Conservation (phyloP, 2,329 filamentous ascomycete species). For the Trichoderma semiorbis region DNA sequence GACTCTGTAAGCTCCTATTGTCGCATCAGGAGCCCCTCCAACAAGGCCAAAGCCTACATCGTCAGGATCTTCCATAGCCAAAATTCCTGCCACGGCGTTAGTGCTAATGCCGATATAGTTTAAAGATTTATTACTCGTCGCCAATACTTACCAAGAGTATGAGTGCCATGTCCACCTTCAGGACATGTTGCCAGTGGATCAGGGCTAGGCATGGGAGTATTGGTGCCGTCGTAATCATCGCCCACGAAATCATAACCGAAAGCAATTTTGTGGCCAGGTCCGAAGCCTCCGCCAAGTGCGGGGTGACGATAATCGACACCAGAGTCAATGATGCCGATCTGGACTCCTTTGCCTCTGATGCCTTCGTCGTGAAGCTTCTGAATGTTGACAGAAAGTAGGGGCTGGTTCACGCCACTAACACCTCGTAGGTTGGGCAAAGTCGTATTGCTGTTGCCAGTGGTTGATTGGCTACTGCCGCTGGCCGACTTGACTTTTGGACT, state of each 20-base stretch:
- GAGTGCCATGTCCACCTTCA: constrained; percentile 24
- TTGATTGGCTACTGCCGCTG: background rate
- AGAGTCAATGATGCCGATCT: constrained; percentile 19
- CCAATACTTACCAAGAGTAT: constrained; percentile 10
- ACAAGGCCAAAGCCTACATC: constrained; percentile 42
- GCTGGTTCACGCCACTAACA: background rate
- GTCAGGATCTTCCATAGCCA: constrained; percentile 27
- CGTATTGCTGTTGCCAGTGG: too few species aligned
- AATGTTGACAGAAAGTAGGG: constrained; percentile 18
- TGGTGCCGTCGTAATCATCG: constrained; percentile 21
- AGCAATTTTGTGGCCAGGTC: constrained; percentile 41
- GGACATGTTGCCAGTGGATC: constrained; percentile 24
- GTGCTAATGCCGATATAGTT: too few species aligned
- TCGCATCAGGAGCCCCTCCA: constrained; percentile 51
- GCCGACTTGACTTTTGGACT: background rate
- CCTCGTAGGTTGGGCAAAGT: background rate
- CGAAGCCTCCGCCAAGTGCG: constrained; percentile 58
- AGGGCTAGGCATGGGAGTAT: constrained; percentile 20
- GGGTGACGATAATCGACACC: constrained; percentile 56
- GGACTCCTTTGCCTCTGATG: constrained; percentile 20
- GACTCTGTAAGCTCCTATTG: constrained; percentile 50
- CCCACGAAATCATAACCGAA: constrained; percentile 27
- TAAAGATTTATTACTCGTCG: too few species aligned
- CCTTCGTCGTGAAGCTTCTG: constrained; percentile 19
- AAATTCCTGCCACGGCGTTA: constrained; percentile 28